Conservation (phyloP, 345 rosid genomes). For the Linum tenue region DNA sequence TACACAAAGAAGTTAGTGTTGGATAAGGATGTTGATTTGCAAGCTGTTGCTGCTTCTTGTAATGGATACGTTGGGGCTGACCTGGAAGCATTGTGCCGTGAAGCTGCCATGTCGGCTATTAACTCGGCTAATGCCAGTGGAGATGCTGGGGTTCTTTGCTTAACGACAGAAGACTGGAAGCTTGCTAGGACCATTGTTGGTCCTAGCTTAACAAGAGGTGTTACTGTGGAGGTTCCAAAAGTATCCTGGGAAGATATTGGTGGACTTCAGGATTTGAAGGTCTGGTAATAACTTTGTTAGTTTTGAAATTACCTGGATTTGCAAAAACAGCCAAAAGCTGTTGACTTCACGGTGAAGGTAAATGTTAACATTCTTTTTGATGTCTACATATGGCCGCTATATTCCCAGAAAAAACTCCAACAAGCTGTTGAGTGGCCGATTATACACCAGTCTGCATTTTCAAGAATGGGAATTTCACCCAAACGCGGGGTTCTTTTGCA, state of each 20-base stretch:
- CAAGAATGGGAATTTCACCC: conserved; percentile 70
- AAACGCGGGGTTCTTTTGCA: conserved; percentile 79
- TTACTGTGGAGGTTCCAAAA: conserved; percentile 78
- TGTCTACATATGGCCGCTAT: neutral
- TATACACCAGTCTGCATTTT: conserved; percentile 62
- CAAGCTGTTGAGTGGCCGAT: conserved; percentile 97
- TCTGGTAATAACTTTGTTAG: conserved; percentile 11
- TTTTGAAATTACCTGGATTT: neutral
- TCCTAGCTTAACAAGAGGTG: conserved; percentile 90
- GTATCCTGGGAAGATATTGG: conserved; percentile 92
- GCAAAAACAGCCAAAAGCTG: neutral
- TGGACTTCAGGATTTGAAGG: conserved; percentile 67
- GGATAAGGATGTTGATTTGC: conserved; percentile 45
- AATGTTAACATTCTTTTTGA: neutral
- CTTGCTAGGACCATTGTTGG: conserved; percentile 61
- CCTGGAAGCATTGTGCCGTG: conserved; percentile 86
- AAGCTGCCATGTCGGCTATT: conserved; percentile 52
- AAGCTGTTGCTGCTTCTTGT: conserved; percentile 67
- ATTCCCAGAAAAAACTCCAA: conserved; percentile 66
- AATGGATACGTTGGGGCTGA: conserved; percentile 95
- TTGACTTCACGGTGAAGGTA: neutral
- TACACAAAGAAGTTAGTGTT: conserved; percentile 60
- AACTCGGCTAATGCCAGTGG: conserved; percentile 36
- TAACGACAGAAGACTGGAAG: conserved; percentile 61
- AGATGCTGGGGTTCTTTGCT: conserved; percentile 19